A percentile compares a stretch with the other conserved stretches of the same genome.
Evolutionary conservation across 2,329 filamentous ascomycete species (phyloP).

Genomic region (Cladosporium sp.): DNA sequence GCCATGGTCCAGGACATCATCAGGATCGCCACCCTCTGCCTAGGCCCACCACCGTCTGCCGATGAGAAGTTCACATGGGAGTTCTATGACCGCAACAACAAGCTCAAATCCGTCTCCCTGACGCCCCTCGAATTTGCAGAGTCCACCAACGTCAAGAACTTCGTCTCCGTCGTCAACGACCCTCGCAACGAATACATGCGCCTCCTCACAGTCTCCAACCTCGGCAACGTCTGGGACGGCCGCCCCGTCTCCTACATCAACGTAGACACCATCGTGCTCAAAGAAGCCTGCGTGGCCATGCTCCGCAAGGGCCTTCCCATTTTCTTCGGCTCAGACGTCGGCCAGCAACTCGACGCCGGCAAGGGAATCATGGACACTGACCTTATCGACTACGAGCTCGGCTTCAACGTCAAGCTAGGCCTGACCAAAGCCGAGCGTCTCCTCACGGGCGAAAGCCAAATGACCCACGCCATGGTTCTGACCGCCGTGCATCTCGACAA

Average conservation of each 20-base stretch:
- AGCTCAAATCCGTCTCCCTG: slow-evolving; percentile 56
- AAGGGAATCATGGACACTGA: slow-evolving; percentile 76
- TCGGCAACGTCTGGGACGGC: slow-evolving; percentile 78
- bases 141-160: slow-evolving; percentile 59
- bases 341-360: slow-evolving; percentile 66
- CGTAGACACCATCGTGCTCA: slow-evolving; percentile 68
- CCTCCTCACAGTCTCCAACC: slow-evolving; percentile 68
- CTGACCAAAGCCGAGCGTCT: slow-evolving; percentile 74
- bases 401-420: slow-evolving; percentile 70
- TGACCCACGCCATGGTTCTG: slow-evolving; percentile 92
- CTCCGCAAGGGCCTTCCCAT: slow-evolving; percentile 72
- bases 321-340: slow-evolving; percentile 86
- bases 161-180: slow-evolving; percentile 82
- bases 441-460: slow-evolving; percentile 67
- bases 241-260: slow-evolving; percentile 76
- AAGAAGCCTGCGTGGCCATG: slow-evolving; percentile 70
- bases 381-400: slow-evolving; percentile 73
- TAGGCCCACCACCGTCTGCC: slow-evolving; percentile 71
- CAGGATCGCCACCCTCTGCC: slow-evolving; percentile 71
- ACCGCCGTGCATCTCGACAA: slow-evolving; percentile 76
- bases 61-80: slow-evolving; percentile 72
- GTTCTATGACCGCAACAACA: slow-evolving; percentile 65
- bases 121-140: slow-evolving; percentile 69
- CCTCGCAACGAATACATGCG: slow-evolving; percentile 70
- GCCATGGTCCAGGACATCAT: slow-evolving; percentile 77